Evolutionary conservation across 1,284 basidiomycete genomes (phyloP), one percentile per base, ranked within the genome.

Genomic region (Sanghuangporus baumii): DNA sequence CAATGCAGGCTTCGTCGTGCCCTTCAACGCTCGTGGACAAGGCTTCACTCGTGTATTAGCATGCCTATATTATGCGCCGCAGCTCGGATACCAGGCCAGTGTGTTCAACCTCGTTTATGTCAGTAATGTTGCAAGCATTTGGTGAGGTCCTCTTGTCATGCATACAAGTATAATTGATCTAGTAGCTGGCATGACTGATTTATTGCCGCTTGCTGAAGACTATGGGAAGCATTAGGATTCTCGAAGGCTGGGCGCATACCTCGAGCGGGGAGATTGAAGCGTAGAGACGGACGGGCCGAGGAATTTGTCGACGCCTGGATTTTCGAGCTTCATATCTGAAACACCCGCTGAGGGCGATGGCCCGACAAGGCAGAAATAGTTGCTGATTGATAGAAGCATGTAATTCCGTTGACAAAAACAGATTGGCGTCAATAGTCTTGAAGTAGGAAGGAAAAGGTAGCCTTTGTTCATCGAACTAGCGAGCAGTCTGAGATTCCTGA

Each of bases 61-160:
- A 3, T 98, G 87, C 76, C 77, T 96, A 11, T 76, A 91, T 71
- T 94, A 93, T 69, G 96, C 84, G 0, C 94, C 93, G 0, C 76
- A 76, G 40, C 75, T 93, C 31, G 89, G 94, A 8, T 98, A 96
- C 78, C 81, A 86, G 68, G 92, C 85, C 0, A 94, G 90, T 69
- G 92, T 98, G 16, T 98, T 97, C 81, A 98, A 98, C 72, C 81
- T 98, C 54, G 94, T 97, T 40, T 98, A 92, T 74, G 85, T 87
- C 43, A 94, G 89, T 76, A 93, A 92, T 74, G 88, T n/a, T n/a
- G n/a, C 88, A 12, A 89, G 86, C 61, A 75, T 91, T 63, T 82
- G 78, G 87, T 87, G 63, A 68, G 23, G 78, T 72, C 14, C 43
- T 38, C 47, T 62, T 64, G 38, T 63, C 6, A 11, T 37, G 57